These are phyloP conservation scores for Cladophialophora bantiana DNA, from an alignment of 2,329 filamentous ascomycete species.

Conservation along the genomic window DNA sequence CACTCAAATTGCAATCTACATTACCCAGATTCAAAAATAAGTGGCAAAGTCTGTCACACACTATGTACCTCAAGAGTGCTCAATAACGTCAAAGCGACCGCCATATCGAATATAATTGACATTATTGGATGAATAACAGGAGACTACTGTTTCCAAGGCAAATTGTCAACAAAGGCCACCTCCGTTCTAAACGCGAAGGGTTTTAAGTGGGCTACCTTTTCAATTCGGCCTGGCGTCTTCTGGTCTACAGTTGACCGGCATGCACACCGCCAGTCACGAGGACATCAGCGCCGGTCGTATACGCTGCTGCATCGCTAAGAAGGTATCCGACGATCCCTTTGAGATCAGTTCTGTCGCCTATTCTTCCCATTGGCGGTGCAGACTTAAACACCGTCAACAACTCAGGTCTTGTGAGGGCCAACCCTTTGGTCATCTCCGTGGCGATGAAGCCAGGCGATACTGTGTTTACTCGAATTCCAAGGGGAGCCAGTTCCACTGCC, in stretches of 20 bases:
- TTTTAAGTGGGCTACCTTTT: too few species aligned
- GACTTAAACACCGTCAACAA: constrained; percentile 30
- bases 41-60: too few species aligned
- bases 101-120: too few species aligned
- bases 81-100: too few species aligned
- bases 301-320: constrained; percentile 51
- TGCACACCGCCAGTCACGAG: constrained; percentile 49
- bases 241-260: constrained; percentile 39
- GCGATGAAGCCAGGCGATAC: constrained; percentile 55
- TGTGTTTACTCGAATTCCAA: constrained; percentile 57
- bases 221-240: too few species aligned
- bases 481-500: constrained; percentile 57
- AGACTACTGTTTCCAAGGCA: too few species aligned
- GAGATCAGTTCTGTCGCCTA: constrained; percentile 50
- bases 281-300: constrained; percentile 51
- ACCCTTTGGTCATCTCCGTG: constrained; percentile 54
- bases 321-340: constrained; percentile 53
- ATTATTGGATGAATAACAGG: too few species aligned
- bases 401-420: constrained; percentile 43
- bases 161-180: too few species aligned
- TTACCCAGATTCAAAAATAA: too few species aligned
- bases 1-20: too few species aligned
- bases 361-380: constrained; percentile 33
- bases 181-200: too few species aligned
- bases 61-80: too few species aligned